Base-by-base conservation (phyloP, 371 early-diverging fungal genomes). In the Rhizopus sp. region DNA sequence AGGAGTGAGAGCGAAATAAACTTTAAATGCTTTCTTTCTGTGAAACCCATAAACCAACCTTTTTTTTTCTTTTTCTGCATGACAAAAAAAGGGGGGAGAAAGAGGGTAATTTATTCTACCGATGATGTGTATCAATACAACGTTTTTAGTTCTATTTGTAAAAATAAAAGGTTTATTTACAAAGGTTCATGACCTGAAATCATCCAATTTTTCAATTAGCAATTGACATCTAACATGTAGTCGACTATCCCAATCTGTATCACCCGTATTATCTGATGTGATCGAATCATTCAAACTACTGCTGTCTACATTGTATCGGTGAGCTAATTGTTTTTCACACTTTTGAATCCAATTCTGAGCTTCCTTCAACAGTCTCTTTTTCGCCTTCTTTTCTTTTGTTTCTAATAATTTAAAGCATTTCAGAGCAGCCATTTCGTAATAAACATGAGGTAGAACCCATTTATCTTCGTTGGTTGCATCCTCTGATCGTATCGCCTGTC, bases 221-320 rank as follows among this genome's bases (percentile, higher is more conserved):
- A 69, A 40, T 44, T 69, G 69, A 45, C 69, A 69, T 10, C 67
- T 61, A n/a, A 64, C 59, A 41, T 67, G 61, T 35, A 62, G 15
- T 60, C 78, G 45, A 50, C 70, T 69, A 30, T 77, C 77, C 68
- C 72, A 69, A 17, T 72, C 74, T 9, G 68, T 63, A 57, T 66
- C 73, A 17, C 66, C 69, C n/a, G 58, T 66, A 10, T 63, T 57
- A 29, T 64, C 64, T 2, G 60, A 51, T 29, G 55, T 53, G 7
- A 50, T 32, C 9, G 60, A 53, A 49, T 67, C 65, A 23, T 17
- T 50, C 38, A 15, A 38, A 30, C 29, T 51, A 17, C 35, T 46
- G 17, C 53, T 38, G 34, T 40, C 49, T 51, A 34, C 29, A 10
- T 58, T 53, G 44, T 40, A 51, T 9, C 56, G 57, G 15, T 50